phyloP scores from a whole-genome alignment of 495 filamentous ascomycete genomes.

The Penicillium nucicola region DNA sequence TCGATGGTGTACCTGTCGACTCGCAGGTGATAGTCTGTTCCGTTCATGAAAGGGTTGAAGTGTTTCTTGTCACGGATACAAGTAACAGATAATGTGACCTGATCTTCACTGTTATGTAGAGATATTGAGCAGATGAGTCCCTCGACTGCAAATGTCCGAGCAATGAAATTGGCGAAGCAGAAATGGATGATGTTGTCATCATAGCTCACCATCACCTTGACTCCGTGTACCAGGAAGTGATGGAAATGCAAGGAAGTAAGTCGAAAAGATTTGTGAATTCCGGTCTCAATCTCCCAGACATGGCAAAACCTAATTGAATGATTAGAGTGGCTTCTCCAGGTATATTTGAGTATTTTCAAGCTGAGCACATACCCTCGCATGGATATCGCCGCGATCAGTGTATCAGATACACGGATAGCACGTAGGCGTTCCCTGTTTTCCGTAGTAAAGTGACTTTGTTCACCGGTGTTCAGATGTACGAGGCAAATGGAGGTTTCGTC shows the following conservation, averaged over 20 bases:
- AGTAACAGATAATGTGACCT: slow-evolving; percentile 4
- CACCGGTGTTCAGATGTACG: slow-evolving; percentile 11
- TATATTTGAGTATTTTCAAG: too few species aligned
- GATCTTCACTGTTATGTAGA: slow-evolving; percentile 4
- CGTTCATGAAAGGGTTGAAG: not conserved
- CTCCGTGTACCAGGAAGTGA: slow-evolving; percentile 12
- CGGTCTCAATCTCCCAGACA: slow-evolving; percentile 26
- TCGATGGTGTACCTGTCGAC: not conserved
- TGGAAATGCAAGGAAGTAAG: slow-evolving; percentile 11
- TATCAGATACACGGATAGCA: slow-evolving; percentile 15
- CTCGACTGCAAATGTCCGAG: slow-evolving; percentile 12
- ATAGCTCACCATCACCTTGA: slow-evolving; percentile 18
- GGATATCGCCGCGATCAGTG: slow-evolving; percentile 23
- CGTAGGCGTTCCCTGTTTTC: slow-evolving; percentile 26
- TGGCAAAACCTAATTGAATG: slow-evolving; percentile 31
- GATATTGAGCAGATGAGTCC: not conserved
- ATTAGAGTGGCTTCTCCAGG: too few species aligned
- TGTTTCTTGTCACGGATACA: not conserved
- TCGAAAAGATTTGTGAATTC: slow-evolving; percentile 19
- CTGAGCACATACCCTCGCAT: slow-evolving; percentile 19
- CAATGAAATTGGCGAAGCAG: slow-evolving; percentile 11
- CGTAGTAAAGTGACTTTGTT: slow-evolving; percentile 15
- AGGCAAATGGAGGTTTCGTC: not conserved
- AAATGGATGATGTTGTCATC: slow-evolving; percentile 21
- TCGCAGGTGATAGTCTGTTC: not conserved